phyloP scores from a whole-genome alignment of 2,329 filamentous ascomycete species.

The Herpotrichia juniperi region DNA sequence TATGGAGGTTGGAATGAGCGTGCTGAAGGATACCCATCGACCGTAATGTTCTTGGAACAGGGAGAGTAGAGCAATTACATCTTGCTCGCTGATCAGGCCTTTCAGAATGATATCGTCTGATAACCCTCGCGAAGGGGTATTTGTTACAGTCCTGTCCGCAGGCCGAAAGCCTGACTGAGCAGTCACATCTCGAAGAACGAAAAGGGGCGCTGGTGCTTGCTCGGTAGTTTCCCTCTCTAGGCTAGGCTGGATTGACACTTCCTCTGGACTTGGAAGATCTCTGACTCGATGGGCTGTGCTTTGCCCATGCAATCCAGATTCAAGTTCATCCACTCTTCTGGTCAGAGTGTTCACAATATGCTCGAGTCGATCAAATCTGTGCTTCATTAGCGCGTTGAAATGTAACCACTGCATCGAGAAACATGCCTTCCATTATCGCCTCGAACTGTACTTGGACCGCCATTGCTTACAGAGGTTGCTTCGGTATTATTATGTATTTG shows the following conservation, averaged over 20 bases:
- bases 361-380: conserved; percentile 17
- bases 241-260: neutral
- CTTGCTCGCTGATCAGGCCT: conserved; percentile 25
- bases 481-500: neutral
- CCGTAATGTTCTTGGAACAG: conserved; percentile 51
- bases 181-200: conserved; percentile 24
- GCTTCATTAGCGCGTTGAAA: neutral
- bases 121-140: conserved; percentile 11
- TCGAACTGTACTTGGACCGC: neutral
- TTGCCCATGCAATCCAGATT: conserved; percentile 7
- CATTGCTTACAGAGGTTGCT: conserved; percentile 7
- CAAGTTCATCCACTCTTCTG: conserved; percentile 20
- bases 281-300: neutral
- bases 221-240: conserved; percentile 7
- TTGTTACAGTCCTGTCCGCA: conserved; percentile 12
- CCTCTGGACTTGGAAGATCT: neutral
- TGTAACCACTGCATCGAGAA: neutral
- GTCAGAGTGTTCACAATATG: conserved; percentile 13
- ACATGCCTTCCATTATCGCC: conserved; percentile 12
- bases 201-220: conserved; percentile 18
- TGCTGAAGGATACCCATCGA: conserved; percentile 49
- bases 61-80: conserved; percentile 25
- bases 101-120: conserved; percentile 31
- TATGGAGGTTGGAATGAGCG: conserved; percentile 25
- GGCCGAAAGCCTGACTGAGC: conserved; percentile 17